These are phyloP conservation scores for Umbilicus rupestris DNA, from an alignment of 164 flowering plant genomes.

Conservation along the genomic window DNA sequence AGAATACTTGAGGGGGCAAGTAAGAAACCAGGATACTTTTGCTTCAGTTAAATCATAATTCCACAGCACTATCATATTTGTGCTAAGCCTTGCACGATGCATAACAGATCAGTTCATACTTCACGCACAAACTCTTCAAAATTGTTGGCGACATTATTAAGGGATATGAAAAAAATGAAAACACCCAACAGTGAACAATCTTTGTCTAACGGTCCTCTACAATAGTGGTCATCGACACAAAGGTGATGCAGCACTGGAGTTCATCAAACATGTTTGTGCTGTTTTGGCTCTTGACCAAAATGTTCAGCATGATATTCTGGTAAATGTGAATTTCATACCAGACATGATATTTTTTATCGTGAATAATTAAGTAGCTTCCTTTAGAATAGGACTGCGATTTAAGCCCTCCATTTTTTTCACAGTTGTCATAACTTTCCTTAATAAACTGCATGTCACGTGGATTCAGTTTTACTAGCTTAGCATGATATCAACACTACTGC, in stretches of 20 bases:
- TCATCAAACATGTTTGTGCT: constrained; percentile 83
- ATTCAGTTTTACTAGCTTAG: too few relatives aligned
- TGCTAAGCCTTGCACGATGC: constrained; percentile 4
- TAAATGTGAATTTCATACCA: constrained; percentile 23
- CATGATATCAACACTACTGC: too few relatives aligned
- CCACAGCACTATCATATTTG: background rate
- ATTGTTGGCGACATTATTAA: constrained; percentile 48
- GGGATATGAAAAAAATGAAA: constrained; percentile 38
- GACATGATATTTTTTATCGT: too few relatives aligned
- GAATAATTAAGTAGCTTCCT: too few relatives aligned
- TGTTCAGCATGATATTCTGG: constrained; percentile 90
- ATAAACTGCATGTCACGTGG: too few relatives aligned
- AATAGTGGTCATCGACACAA: constrained; percentile 22
- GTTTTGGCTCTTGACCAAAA: constrained; percentile 82
- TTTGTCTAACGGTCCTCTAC: constrained; percentile 21
- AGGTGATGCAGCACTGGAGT: constrained; percentile 80
- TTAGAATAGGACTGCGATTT: too few relatives aligned
- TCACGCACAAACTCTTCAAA: constrained; percentile 62
- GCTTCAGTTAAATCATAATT: background rate
- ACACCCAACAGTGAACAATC: constrained; percentile 23
- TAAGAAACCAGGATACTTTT: constrained; percentile 11
- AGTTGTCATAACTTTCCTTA: too few relatives aligned
- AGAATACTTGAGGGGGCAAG: constrained; percentile 65
- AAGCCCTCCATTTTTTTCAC: too few relatives aligned
- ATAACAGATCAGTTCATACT: constrained; percentile 71